Evolutionary conservation across 2,329 filamentous ascomycete species (phyloP).

Genomic region (Zasmidium angulare): DNA sequence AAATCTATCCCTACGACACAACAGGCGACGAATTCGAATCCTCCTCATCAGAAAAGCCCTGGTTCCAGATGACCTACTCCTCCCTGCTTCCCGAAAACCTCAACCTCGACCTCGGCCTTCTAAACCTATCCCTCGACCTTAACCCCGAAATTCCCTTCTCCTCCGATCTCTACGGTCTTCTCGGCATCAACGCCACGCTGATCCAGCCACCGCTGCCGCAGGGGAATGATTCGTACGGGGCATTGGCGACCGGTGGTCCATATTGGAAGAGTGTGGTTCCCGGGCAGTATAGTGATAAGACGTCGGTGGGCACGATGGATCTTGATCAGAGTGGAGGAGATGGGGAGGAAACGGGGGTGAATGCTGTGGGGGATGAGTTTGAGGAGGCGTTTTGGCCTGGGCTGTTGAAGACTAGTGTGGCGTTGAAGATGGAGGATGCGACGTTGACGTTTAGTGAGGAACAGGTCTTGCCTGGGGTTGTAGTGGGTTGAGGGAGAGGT

Average conservation of each 20-base stretch:
- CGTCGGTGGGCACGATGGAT: constrained; percentile 12
- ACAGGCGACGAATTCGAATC: constrained; percentile 8
- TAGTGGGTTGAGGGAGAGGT: background rate
- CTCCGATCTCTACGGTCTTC: constrained; percentile 15
- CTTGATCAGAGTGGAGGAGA: constrained; percentile 16
- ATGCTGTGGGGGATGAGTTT: constrained; percentile 17
- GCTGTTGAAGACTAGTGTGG: constrained; percentile 5
- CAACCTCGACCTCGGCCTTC: background rate
- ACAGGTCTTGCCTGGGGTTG: background rate
- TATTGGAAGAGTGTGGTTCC: constrained; percentile 17
- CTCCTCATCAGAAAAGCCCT: constrained; percentile 12
- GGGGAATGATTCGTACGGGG: constrained; percentile 13
- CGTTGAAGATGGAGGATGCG: constrained; percentile 13
- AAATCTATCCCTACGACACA: constrained; percentile 21
- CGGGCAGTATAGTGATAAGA: constrained; percentile 11
- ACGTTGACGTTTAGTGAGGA: constrained; percentile 11
- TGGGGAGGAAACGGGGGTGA: constrained; percentile 13
- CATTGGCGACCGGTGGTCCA: constrained; percentile 8
- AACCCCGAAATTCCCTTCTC: constrained; percentile 14
- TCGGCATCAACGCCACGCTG: constrained; percentile 18
- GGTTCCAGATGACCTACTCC: constrained; percentile 20
- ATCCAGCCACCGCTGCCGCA: constrained; percentile 19
- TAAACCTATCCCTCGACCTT: constrained; percentile 7
- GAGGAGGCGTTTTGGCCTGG: constrained; percentile 17
- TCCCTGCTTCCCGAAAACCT: constrained; percentile 15